Evolutionary conservation across 148 eudicot species (phyloP), one percentile per base, ranked within the genome.

Genomic region (Chenopodium suecicum): DNA sequence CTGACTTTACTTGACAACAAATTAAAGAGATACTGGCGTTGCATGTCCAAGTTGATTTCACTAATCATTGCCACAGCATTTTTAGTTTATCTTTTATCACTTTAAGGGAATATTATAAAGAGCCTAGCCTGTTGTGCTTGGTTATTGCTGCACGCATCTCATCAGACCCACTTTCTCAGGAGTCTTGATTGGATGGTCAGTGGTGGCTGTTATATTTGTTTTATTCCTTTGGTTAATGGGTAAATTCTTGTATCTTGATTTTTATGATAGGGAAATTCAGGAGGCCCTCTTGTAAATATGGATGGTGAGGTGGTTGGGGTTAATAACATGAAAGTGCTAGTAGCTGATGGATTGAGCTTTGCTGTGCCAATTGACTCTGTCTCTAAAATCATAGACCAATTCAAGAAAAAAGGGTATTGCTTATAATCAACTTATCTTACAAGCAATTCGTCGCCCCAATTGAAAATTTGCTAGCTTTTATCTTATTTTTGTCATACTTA

Each of bases 281-380:
- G 99, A 67, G 99, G 98, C 46, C 99, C 99, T 56, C 92, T 95
- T 82, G 94, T 94, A 77, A 95, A 93, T 85, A 88, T 91, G 87
- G 97, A 95, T 85, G 99, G 99, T 73, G 98, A 95, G 86, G 89
- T 95, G 34, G 81, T 95, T 78, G 98, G 99, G 52, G 93, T 95
- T 63, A 93, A 93, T 84, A 89, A 91, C 78, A 91, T 93, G 96
- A 95, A 93, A 89, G 92, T 90, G 31, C 32, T 83, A 71, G 89
- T 87, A 56, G 98, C 99, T 79, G 93, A 95, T 88, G 99, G 97
- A 27, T 80, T 93, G 87, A 87, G 94, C 88, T 95, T 95, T 87
- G 83, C 99, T 74, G 94, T 93, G n/a, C 99, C 99, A 52, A 88
- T 93, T 73, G 99, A 95, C 84, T 89, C 99, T 2, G 94, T 93